Conservation (phyloP, 2,329 filamentous ascomycete species). For the Ophiocordyceps camponoti-saundersi region DNA sequence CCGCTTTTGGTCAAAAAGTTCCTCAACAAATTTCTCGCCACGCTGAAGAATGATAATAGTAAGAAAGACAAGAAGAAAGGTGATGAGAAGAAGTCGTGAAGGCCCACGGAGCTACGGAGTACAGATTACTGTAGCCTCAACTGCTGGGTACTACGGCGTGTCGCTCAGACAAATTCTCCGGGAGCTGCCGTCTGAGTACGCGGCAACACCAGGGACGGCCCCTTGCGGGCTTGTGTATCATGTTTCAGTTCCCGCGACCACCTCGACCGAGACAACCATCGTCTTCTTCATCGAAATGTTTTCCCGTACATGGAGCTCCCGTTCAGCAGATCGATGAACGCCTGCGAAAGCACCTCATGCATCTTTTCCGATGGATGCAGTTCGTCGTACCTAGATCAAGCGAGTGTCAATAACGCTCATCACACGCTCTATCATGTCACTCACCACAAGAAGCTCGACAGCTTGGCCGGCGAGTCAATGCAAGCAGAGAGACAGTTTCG, state of each 20-base stretch:
- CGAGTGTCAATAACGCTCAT: background rate
- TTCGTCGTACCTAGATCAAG: conserved; percentile 37
- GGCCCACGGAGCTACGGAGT: too few relatives aligned
- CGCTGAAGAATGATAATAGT: too few relatives aligned
- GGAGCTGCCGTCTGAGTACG: too few relatives aligned
- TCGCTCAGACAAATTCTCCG: too few relatives aligned
- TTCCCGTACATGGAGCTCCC: conserved; percentile 23
- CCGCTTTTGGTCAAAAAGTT: conserved; percentile 10
- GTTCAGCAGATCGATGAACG: conserved; percentile 22
- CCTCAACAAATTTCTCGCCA: conserved; percentile 8
- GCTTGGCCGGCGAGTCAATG: conserved; percentile 18
- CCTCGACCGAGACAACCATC: background rate
- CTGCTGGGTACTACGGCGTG: too few relatives aligned
- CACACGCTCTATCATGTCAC: conserved; percentile 1
- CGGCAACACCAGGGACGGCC: too few relatives aligned
- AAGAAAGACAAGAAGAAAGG: too few relatives aligned
- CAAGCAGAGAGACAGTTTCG: conserved; percentile 32
- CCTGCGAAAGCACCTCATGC: conserved; percentile 20
- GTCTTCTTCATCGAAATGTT: conserved; percentile 6
- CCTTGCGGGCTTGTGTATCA: too few relatives aligned
- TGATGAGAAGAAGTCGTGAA: too few relatives aligned
- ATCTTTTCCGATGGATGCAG: conserved; percentile 54
- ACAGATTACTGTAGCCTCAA: too few relatives aligned
- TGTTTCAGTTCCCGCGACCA: too few relatives aligned
- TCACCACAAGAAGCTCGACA: conserved; percentile 52